Evolutionary conservation across 805 yeast species (phyloP).

Genomic region (Wickerhamomyces sydowiorum): DNA sequence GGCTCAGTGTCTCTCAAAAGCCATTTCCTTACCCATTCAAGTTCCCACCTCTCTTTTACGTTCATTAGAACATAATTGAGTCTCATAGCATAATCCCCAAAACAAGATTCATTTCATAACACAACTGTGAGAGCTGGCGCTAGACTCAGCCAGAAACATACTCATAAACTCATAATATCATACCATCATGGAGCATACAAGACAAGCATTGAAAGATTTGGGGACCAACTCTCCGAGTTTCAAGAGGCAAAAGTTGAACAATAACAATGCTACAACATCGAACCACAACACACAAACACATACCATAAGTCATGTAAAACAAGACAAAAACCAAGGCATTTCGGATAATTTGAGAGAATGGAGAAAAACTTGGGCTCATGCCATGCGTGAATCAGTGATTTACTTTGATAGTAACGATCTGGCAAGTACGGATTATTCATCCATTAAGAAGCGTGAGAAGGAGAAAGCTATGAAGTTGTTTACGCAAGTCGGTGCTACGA

Average conservation of each 20-base stretch:
- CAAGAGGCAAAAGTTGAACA: conserved; percentile 18
- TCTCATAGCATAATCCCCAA: too few relatives aligned
- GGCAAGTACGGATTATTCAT: conserved; percentile 14
- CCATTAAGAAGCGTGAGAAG: conserved; percentile 23
- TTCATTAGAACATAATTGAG: too few relatives aligned
- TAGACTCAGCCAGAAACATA: not conserved
- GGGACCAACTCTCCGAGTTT: conserved; percentile 23
- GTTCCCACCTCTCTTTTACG: too few relatives aligned
- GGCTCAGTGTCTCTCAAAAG: too few relatives aligned
- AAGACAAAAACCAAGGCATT: conserved; percentile 8
- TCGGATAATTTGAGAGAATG: conserved; percentile 38
- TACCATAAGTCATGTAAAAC: too few relatives aligned
- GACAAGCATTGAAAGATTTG: conserved; percentile 19
- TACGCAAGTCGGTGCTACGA: conserved; percentile 42
- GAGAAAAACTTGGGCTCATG: conserved; percentile 56
- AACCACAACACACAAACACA: too few relatives aligned
- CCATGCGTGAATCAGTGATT: conserved; percentile 49
- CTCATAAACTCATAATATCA: not conserved
- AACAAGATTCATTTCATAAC: too few relatives aligned
- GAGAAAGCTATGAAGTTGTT: conserved; percentile 26
- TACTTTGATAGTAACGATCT: conserved; percentile 47
- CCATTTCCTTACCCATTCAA: too few relatives aligned
- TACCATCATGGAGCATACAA: conserved; percentile 11
- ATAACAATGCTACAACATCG: conserved; percentile 4
- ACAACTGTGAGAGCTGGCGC: not conserved